A percentile compares a stretch with the other conserved stretches of the same genome.
Conservation (phyloP, 2,329 filamentous ascomycete genomes). For the Capronia americana region DNA sequence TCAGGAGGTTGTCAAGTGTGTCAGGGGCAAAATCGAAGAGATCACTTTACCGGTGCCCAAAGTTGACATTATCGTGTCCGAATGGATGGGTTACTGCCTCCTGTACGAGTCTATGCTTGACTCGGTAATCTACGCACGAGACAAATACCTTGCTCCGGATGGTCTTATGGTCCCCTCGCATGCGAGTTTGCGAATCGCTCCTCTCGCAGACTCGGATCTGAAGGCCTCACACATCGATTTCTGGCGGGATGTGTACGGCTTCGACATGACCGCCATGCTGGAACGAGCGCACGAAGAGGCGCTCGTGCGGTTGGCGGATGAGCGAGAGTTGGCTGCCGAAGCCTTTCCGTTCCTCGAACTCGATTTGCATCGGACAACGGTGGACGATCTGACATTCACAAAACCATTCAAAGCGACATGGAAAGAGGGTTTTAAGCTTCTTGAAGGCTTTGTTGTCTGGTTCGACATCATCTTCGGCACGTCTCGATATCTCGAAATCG, state of each 20-base stretch:
- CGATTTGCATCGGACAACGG: conserved; percentile 74
- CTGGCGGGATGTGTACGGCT: conserved; percentile 93
- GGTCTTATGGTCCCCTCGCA: conserved; percentile 88
- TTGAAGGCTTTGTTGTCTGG: conserved; percentile 92
- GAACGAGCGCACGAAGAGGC: conserved; percentile 74
- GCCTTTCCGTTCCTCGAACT: conserved; percentile 74
- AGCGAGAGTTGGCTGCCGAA: conserved; percentile 60
- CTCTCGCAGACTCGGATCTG: conserved; percentile 78
- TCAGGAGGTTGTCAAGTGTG: conserved; percentile 74
- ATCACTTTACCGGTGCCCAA: conserved; percentile 76
- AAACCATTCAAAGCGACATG: conserved; percentile 67
- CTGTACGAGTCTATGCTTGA: conserved; percentile 97
- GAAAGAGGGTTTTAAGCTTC: conserved; percentile 42
- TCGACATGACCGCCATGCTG: conserved; percentile 92
- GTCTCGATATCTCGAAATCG: conserved; percentile 57
- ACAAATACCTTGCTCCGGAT: conserved; percentile 79
- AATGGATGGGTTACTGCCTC: conserved; percentile 97
- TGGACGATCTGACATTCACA: conserved; percentile 77
- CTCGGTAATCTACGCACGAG: conserved; percentile 85
- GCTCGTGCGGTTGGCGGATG: conserved; percentile 75
- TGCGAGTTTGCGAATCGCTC: conserved; percentile 80
- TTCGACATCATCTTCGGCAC: conserved; percentile 92
- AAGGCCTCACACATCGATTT: conserved; percentile 78
- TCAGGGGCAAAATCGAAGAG: conserved; percentile 88
- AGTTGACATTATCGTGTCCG: conserved; percentile 93